Evolutionary conservation across 2,329 filamentous ascomycete species (phyloP).

Genomic region (Venturia asperata): DNA sequence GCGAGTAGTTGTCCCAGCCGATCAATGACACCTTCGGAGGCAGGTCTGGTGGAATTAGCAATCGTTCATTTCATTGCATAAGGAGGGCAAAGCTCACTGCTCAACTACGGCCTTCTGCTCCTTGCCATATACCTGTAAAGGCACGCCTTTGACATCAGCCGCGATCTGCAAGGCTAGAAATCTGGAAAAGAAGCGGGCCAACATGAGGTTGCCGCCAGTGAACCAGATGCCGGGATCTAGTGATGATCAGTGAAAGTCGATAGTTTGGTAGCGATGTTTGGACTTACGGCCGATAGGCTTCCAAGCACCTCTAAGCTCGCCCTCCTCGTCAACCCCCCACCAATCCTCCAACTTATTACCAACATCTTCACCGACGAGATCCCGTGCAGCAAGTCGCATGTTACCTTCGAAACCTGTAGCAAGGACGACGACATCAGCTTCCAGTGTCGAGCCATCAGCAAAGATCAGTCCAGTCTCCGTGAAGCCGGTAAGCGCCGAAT

Average conservation of each 20-base stretch:
- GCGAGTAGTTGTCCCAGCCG: constrained; percentile 4
- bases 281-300: constrained; percentile 34
- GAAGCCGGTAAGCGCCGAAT: constrained; percentile 34
- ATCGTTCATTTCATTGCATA: not conserved
- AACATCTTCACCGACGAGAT: constrained; percentile 55
- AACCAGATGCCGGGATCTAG: constrained; percentile 39
- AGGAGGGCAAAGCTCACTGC: not conserved
- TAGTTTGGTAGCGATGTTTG: not conserved
- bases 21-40: not conserved
- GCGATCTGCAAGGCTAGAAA: constrained; percentile 43
- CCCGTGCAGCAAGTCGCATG: constrained; percentile 47
- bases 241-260: constrained; percentile 21
- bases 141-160: constrained; percentile 30
- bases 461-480: constrained; percentile 36
- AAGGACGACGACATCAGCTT: constrained; percentile 55
- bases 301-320: constrained; percentile 41
- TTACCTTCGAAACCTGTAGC: constrained; percentile 53
- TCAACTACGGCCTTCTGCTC: not conserved
- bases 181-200: constrained; percentile 43
- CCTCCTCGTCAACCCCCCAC: constrained; percentile 40
- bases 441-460: constrained; percentile 49
- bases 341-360: constrained; percentile 50
- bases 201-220: constrained; percentile 38
- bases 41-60: not conserved
- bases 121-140: constrained; percentile 19